These are phyloP conservation scores for Macadamia integrifolia DNA, from an alignment of 164 flowering plant species.

Conservation along the genomic window DNA sequence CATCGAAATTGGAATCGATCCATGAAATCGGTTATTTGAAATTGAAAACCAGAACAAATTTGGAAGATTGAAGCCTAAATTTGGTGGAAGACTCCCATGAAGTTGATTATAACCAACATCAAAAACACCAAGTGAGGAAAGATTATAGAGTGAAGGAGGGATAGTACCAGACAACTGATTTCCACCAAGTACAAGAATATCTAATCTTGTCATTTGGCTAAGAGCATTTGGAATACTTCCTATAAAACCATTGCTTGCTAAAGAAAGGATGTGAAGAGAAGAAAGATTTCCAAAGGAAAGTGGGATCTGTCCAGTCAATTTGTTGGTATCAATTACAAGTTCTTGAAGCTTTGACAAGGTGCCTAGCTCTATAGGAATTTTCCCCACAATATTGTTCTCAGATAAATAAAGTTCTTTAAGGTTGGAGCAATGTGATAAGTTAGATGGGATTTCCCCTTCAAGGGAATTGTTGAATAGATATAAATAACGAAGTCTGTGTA, in stretches of 20 bases:
- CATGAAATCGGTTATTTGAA: not conserved
- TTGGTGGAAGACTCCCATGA: conserved; percentile 4
- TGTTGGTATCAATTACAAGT: not conserved
- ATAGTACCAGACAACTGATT: not conserved
- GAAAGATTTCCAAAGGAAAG: conserved; percentile 7
- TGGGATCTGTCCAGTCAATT: conserved; percentile 7
- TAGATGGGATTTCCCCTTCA: conserved; percentile 6
- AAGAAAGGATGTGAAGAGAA: not conserved
- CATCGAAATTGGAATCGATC: not conserved
- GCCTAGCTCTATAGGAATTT: conserved; percentile 3
- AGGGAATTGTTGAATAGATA: not conserved
- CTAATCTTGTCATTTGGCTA: not conserved
- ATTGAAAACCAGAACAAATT: not conserved
- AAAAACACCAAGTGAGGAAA: not conserved
- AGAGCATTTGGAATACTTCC: not conserved
- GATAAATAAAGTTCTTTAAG: too few species aligned
- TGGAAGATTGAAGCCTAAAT: conserved; percentile 6
- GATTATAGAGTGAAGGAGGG: conserved; percentile 9
- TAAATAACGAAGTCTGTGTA: too few species aligned
- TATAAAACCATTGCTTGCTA: not conserved
- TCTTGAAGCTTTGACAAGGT: not conserved
- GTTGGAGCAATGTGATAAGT: not conserved
- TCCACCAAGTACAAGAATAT: not conserved
- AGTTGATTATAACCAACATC: not conserved
- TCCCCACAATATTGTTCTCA: too few species aligned